Base-by-base conservation (phyloP, 2,329 filamentous ascomycete genomes). In the Beauveria caledonica region DNA sequence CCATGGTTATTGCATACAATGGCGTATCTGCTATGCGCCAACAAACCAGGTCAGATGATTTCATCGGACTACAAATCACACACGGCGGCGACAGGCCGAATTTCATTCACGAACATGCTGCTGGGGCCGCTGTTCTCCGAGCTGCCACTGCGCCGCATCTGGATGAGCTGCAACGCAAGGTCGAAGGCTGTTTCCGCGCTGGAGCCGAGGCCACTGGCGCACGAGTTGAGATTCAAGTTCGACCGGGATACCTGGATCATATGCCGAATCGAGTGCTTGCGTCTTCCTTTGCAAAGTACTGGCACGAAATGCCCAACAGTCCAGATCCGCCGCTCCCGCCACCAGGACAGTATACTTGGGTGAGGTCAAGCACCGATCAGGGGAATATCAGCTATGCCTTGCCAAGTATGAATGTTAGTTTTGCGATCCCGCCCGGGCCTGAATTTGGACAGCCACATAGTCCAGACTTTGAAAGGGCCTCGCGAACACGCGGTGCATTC, bases 351-450 rank as follows among this genome's bases (percentile, higher is more conserved):
- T 75, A 77, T 2, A 60, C 76, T 1, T 78, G 78, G 62, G 78
- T 77, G 17, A 77, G 73, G 66, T 81, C 82, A 3, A 82, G 79
- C 64, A 84, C 81, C 0, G 83, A 86, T 67, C 81, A 84, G 69
- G 83, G 83, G 0, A 78, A 86, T 63, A 69, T 86, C 60, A 83
- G 79, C 65, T 80, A 85, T 65, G 78, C 74, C 1, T 75, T 84
- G 72, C 83, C 83, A 48, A 81, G 78, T 56, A 68, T 86, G 48
- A 80, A 76, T 60, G 73, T 76, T 1, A 77, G 78, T 7, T 85
- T 85, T 66, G 74, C 75, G 19, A 82, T 84, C 62, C 72, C 71
- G 17, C 74, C 80, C 3, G 76, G 65, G 7, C 44, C 46, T 9
- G 55, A 60, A 2, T 48, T 42, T 7, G 65, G 64, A 4, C 64